Percentiles rank a stretch among this genome's conserved stretches.
Evolutionary conservation across 495 filamentous ascomycete species (phyloP).

Genomic region (Aspergillus incahuasiensis): DNA sequence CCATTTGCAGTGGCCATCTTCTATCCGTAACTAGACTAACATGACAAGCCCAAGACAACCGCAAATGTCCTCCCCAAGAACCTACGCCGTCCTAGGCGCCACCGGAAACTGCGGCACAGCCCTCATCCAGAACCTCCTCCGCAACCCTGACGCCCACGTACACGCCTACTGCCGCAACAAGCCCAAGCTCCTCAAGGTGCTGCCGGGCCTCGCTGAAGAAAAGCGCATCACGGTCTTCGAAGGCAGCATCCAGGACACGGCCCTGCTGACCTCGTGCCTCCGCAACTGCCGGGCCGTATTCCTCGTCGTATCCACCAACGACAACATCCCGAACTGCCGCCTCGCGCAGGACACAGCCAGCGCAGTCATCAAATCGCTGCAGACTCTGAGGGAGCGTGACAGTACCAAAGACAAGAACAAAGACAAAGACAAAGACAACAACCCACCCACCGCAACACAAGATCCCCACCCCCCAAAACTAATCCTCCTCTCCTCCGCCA

Average conservation of each 20-base stretch:
- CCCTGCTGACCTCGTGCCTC: constrained; percentile 29
- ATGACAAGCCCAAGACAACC: too few species aligned
- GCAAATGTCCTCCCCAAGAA: too few species aligned
- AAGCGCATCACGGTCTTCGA: constrained; percentile 30
- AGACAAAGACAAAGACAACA: too few species aligned
- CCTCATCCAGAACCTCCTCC: constrained; percentile 33
- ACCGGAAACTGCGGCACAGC: constrained; percentile 22
- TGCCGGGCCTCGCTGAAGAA: constrained; percentile 22
- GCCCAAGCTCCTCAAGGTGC: constrained; percentile 2
- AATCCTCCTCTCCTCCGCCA: not conserved
- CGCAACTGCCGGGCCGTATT: constrained; percentile 30
- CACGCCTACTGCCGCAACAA: constrained; percentile 36
- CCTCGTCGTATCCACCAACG: constrained; percentile 28
- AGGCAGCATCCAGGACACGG: constrained; percentile 32
- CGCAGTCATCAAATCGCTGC: constrained; percentile 28
- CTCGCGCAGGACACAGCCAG: constrained; percentile 29
- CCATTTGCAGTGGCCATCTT: too few species aligned
- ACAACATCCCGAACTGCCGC: constrained; percentile 33
- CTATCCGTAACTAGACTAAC: too few species aligned
- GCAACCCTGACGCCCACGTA: constrained; percentile 17
- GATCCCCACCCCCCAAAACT: too few species aligned
- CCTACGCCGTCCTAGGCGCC: constrained; percentile 24
- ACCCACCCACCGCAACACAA: too few species aligned
- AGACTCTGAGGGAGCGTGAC: too few species aligned
- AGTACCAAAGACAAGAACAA: too few species aligned